These are phyloP conservation scores for Durio zibethinus DNA, from an alignment of 345 rosid species.

Conservation along the genomic window DNA sequence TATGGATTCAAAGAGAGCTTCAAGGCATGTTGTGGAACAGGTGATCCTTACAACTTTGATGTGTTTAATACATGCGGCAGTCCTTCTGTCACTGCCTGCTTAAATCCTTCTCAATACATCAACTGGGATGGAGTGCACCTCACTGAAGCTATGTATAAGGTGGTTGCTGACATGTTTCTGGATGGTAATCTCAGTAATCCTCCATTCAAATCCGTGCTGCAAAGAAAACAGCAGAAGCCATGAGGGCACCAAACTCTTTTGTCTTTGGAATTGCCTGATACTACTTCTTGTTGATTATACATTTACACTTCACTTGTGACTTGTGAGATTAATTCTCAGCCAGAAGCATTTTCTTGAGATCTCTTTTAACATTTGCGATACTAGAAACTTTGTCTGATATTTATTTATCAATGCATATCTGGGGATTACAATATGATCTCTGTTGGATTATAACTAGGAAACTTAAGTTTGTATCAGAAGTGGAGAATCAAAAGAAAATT, in stretches of 20 bases:
- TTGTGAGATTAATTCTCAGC: not conserved
- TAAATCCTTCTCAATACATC: constrained; percentile 53
- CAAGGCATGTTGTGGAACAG: constrained; percentile 79
- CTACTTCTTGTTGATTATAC: not conserved
- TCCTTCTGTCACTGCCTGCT: constrained; percentile 41
- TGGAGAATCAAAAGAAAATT: not conserved
- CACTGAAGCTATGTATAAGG: constrained; percentile 82
- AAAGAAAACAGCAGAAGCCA: constrained; percentile 32
- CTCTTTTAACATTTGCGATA: no score
- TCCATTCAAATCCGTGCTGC: constrained; percentile 47
- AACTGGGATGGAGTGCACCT: constrained; percentile 99
- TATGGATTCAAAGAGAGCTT: constrained; percentile 68
- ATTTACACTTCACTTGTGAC: not conserved
- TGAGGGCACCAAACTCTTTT: constrained; percentile 3
- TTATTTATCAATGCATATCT: not conserved
- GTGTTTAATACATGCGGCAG: constrained; percentile 59
- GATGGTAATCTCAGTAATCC: constrained; percentile 57
- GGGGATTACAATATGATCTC: not conserved
- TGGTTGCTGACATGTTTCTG: constrained; percentile 60
- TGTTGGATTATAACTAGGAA: not conserved
- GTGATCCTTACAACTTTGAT: constrained; percentile 63
- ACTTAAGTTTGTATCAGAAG: not conserved
- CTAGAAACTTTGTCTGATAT: not conserved
- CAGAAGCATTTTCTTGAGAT: not conserved
- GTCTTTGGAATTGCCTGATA: not conserved